Evolutionary conservation across 139 green algal genomes (phyloP), one percentile per base, ranked within the genome.

Genomic region (Bryopsis sp.): DNA sequence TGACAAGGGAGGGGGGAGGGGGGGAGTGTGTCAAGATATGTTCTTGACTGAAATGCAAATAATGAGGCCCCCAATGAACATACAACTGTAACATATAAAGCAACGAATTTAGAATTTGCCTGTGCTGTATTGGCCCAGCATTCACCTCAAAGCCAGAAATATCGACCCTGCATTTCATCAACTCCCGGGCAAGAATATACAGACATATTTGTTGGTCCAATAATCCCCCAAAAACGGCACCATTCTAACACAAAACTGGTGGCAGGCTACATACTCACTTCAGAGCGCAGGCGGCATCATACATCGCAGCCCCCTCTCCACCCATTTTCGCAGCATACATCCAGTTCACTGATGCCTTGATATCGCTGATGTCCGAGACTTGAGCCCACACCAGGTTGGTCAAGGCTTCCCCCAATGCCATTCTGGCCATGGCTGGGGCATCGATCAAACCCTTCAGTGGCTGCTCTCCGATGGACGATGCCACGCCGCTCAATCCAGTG

Each of bases 311-410:
- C 3, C 94, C 94, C 79, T 99, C 94, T 28, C 59, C 72, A 32
- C 69, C 82, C 87, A 99, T 95, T 84, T 99, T 99, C 68, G 94
- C 95, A 3, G 95, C 95, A 74, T 95, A 92, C 95, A 99, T 99
- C 95, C 95, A 99, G 86, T 99, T 99, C 59, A 96, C 92, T 24
- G 79, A 90, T 8, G 92, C 88, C 76, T 96, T 96, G 58, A 99
- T 79, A 73, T 99, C 88, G 0, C 73, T 58, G 65, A 97, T 73
- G 35, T 68, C 59, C 2, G 89, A 96, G 26, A 87, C 82, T 26
- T 79, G 75, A 11, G 79, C 88, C 81, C 81, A 95, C 47, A 93
- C 85, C 35, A 99, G 82, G 86, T 99, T 99, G 59, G 90, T 97
- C 2, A 99, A 75, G 1, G 94, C 82, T 84, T 99, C 94, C 7